Base-by-base conservation (phyloP, 1,284 basidiomycete species). In the Grifola frondosa region DNA sequence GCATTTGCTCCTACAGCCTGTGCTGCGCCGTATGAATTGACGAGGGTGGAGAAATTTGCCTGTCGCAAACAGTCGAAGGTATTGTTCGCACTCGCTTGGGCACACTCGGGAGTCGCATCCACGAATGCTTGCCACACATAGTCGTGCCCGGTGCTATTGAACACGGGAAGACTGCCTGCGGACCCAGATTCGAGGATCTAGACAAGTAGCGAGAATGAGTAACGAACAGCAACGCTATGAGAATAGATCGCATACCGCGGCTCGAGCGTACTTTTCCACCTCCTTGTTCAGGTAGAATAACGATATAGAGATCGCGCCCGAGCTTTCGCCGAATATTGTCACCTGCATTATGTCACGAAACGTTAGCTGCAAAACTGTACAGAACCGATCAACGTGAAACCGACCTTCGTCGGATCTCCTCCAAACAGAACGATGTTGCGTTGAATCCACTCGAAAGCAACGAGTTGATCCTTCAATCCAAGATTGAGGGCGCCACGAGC, bases 251-350 rank as follows among this genome's bases (percentile, higher is more conserved):
- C 5, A 40, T 58, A 76, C 74, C 2, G 66, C 74, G 22, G 66
- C 73, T 44, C 73, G 55, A 11, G 65, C 74, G 20, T 74, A 57
- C 26, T 56, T 59, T 11, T 63, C 56, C 20, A 78, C 48, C 10
- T 60, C 58, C 1, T 71, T 64, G 47, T 74, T 70, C 23, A 78
- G 61, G 48, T 69, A 71, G 3, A 73, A 61, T 17, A 68, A 54
- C 0, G 69, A 61, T 7, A 67, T 68, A 52, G 73, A 71, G 13
- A 75, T 68, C 1, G 75, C 59, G 2, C 78, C 78, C 5, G 78
- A 77, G 49, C 75, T 78, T 53, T 79, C 66, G 7, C 78, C 78
- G 48, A 77, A 75, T 5, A 76, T 58, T 0, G 77, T 80, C 17
- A 80, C 73, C 69, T 74, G 26, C 10, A 12, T 30, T 12, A 21